Percentiles rank a stretch among this genome's conserved stretches.
Conservation (phyloP, 2,329 filamentous ascomycete genomes). For the Lachnellula occidentalis region DNA sequence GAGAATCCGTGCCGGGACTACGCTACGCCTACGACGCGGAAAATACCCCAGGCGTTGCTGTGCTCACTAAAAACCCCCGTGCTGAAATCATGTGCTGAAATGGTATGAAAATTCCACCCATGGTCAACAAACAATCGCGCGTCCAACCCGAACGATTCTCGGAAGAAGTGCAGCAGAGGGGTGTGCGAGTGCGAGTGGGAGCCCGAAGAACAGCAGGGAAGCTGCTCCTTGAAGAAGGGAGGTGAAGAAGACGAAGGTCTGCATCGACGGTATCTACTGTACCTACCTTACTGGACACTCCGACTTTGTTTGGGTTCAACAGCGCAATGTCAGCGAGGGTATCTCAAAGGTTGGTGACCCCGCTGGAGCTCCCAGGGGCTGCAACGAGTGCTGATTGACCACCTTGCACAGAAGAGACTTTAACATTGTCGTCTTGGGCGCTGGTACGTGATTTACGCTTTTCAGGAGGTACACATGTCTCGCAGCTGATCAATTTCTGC, state of each 20-base stretch:
- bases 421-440: constrained; percentile 61
- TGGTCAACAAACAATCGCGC: neutral
- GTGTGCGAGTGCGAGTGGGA: neutral
- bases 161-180: neutral
- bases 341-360: constrained; percentile 20
- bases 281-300: neutral
- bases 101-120: neutral
- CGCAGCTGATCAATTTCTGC: constrained; percentile 25
- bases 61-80: neutral
- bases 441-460: constrained; percentile 39
- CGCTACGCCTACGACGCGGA: neutral
- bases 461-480: constrained; percentile 7
- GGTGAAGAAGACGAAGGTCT: neutral
- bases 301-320: neutral
- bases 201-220: neutral
- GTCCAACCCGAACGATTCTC: neutral
- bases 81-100: neutral
- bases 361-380: neutral
- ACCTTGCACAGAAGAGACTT: constrained; percentile 49
- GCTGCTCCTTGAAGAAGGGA: neutral
- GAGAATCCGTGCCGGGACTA: neutral
- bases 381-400: constrained; percentile 2
- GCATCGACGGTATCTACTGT: neutral
- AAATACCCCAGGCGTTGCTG: neutral
- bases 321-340: constrained; percentile 21